Evolutionary conservation across 768 basidiomycete genomes (phyloP).

Genomic region (Russula vinacea): DNA sequence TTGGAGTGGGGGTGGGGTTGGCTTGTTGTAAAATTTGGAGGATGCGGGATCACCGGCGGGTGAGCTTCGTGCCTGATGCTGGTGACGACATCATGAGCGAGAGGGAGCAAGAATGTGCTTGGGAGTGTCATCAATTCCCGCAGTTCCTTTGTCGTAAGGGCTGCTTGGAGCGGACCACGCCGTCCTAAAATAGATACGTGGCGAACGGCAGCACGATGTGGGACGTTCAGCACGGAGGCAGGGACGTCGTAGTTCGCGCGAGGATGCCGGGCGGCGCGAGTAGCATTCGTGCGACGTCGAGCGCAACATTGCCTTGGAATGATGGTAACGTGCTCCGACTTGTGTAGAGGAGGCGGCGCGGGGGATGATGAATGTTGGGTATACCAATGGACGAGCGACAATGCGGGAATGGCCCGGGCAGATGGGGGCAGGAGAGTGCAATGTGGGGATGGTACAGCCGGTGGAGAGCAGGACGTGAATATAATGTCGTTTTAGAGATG

Average conservation of each 20-base stretch:
- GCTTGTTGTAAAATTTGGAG: conserved; percentile 66
- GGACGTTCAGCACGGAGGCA: conserved; percentile 61
- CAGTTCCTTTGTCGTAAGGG: conserved; percentile 90
- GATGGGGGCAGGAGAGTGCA: conserved; percentile 52
- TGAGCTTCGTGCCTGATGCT: conserved; percentile 40
- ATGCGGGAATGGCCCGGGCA: conserved; percentile 61
- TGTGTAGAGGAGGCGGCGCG: conserved; percentile 60
- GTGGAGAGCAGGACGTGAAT: conserved; percentile 84
- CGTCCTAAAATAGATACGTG: conserved; percentile 83
- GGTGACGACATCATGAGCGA: conserved; percentile 48
- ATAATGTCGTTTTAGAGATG: conserved; percentile 65
- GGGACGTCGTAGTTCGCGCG: conserved; percentile 77
- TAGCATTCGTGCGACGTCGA: conserved; percentile 89
- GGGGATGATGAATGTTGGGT: conserved; percentile 79
- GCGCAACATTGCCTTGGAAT: conserved; percentile 91
- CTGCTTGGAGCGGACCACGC: conserved; percentile 83
- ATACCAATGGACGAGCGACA: conserved; percentile 93
- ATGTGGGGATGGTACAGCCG: conserved; percentile 68
- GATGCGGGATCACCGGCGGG: conserved; percentile 63
- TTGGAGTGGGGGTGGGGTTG: conserved; percentile 39
- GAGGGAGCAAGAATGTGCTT: conserved; percentile 63
- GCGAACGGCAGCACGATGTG: conserved; percentile 58
- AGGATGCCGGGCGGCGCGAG: conserved; percentile 66
- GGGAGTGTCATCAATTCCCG: conserved; percentile 70
- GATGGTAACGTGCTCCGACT: conserved; percentile 67